Evolutionary conservation across 306 rosid genomes (phyloP).

Genomic region (Trichosanthes cucumerina): DNA sequence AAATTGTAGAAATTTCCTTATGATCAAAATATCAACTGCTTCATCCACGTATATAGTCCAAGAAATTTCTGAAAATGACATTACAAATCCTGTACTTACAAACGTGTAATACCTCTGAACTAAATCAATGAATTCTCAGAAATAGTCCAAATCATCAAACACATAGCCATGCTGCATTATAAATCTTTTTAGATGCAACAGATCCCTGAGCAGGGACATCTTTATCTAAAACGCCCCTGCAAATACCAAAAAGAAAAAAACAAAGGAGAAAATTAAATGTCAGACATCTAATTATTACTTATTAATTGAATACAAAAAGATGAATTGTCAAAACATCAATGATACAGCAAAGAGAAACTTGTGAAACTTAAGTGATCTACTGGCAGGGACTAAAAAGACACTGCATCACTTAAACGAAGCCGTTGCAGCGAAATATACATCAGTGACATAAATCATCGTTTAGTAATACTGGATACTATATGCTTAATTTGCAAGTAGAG

Average conservation of each 20-base stretch:
- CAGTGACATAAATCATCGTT: neutral
- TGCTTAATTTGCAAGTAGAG: neutral
- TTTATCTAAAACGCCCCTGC: neutral
- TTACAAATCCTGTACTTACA: conserved; percentile 34
- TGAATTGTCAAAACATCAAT: neutral
- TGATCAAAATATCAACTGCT: neutral
- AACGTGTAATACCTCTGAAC: conserved; percentile 27
- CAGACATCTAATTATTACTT: neutral
- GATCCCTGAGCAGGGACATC: conserved; percentile 13
- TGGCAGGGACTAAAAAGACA: neutral
- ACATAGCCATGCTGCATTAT: conserved; percentile 24
- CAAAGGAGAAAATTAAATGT: neutral
- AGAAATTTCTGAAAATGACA: conserved; percentile 21
- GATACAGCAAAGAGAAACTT: neutral
- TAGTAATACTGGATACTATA: neutral
- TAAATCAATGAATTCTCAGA: conserved; percentile 25
- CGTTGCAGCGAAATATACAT: neutral
- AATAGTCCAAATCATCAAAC: conserved; percentile 32
- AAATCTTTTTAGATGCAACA: conserved; percentile 18
- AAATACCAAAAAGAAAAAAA: neutral
- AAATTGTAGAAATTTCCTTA: conserved; percentile 14
- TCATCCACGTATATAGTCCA: conserved; percentile 26
- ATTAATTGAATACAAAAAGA: neutral
- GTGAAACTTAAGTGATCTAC: neutral
- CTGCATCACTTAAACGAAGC: neutral